Evolutionary conservation across 495 filamentous ascomycete genomes (phyloP), one percentile per base, ranked within the genome.

Genomic region (Penicillium steckii): DNA sequence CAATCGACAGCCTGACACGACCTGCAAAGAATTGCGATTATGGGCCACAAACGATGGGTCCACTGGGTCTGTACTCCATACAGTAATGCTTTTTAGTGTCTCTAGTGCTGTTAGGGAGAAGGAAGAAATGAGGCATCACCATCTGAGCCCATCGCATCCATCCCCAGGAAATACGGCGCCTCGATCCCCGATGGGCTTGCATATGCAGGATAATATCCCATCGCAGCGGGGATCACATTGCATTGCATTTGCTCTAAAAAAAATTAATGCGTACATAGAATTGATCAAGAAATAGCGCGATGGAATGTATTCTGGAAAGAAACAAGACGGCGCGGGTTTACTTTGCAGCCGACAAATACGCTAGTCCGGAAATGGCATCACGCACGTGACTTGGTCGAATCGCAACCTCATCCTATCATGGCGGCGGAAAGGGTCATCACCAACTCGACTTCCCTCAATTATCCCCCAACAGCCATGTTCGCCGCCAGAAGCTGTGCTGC

Each of bases 401-500:
- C 60, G 54, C 56, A 61, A 64, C 63, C 52, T 64, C 61, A 55
- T 53, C 63, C 63, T 66, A 66, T 59, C 60, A 66, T 42, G 46
- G 44, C 27, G 51, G 44, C 45, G 44, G 50, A 50, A 64, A 64
- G 53, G 62, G 59, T 67, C 64, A 68, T 66, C 60, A 57, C 50
- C 55, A 56, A 44, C 55, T 50, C 61, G 63, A 63, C 53, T 52
- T 59, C 54, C 57, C 60, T 59, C 62, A 51, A 69, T 67, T 67
- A 51, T 61, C 57, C 54, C 47, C 50, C 60, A 48, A 56, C 68
- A 68, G 65, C 57, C 60, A 77, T 77, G 74, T 72, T 74, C 60
- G 60, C 67, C 59, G 68, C 72, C 63, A 66, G 72, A 67, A 67
- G 70, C 61, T 73, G 68, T 52, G 71, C 67, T 50, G 64, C 66